phyloP scores from a whole-genome alignment of 2,329 filamentous ascomycete genomes.

The Epichloe coenophiala region DNA sequence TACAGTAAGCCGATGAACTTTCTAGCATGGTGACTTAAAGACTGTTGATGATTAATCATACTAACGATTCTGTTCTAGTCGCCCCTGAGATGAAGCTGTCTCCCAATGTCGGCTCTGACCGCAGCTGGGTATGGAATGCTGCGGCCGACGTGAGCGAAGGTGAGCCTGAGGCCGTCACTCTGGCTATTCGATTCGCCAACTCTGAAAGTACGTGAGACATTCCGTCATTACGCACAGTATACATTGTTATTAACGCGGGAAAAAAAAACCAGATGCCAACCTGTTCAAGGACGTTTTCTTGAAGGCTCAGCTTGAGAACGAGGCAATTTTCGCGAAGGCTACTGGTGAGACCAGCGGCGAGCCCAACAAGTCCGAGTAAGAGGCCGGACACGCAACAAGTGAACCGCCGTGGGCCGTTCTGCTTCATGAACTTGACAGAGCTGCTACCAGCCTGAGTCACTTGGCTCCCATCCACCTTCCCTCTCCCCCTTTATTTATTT shows the following conservation, averaged over 20 bases:
- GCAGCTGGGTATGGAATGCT: constrained; percentile 98
- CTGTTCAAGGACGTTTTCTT: constrained; percentile 95
- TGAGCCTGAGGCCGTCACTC: constrained; percentile 86
- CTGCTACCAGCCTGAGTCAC: constrained; percentile 4
- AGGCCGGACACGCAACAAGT: not conserved
- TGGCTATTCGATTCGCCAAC: constrained; percentile 96
- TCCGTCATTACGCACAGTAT: not conserved
- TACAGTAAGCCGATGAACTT: constrained; percentile 55
- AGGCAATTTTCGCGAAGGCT: constrained; percentile 57
- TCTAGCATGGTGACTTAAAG: not conserved
- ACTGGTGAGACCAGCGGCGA: constrained; percentile 10
- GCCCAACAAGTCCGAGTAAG: constrained; percentile 3
- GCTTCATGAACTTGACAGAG: constrained; percentile 3
- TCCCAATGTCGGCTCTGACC: constrained; percentile 94
- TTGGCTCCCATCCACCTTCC: too few species aligned
- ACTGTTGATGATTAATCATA: not conserved
- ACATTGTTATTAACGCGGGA: not conserved
- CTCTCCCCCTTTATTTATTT: not conserved
- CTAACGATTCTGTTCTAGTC: constrained; percentile 37
- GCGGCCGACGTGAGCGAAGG: constrained; percentile 96
- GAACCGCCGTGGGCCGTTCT: not conserved
- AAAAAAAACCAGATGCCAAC: constrained; percentile 62
- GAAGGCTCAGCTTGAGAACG: constrained; percentile 94
- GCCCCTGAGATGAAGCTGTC: constrained; percentile 98
- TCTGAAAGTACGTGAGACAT: constrained; percentile 63